Evolutionary conservation across 2,329 filamentous ascomycete species (phyloP).

Genomic region (Xylaria sp.): DNA sequence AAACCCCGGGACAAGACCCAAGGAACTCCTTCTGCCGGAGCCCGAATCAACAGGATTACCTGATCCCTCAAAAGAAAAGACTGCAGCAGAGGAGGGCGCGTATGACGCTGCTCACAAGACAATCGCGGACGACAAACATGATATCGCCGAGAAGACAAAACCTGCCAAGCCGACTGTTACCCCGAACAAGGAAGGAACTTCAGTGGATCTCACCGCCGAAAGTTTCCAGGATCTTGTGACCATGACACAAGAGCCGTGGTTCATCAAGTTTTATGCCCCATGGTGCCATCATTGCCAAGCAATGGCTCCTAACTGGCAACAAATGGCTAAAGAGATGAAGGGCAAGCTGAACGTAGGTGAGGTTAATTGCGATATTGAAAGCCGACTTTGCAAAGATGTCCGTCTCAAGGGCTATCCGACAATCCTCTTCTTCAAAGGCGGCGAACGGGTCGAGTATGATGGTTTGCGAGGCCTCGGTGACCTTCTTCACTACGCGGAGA

Average conservation of each 20-base stretch:
- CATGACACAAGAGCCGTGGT: slow-evolving; percentile 91
- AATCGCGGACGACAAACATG: slow-evolving; percentile 36
- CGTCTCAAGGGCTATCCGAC: slow-evolving; percentile 84
- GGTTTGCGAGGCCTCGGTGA: slow-evolving; percentile 93
- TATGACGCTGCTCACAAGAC: slow-evolving; percentile 36
- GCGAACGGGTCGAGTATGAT: slow-evolving; percentile 91
- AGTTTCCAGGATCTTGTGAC: slow-evolving; percentile 88
- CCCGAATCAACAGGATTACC: slow-evolving; percentile 68
- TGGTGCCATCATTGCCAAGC: slow-evolving; percentile 98
- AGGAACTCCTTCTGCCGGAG: slow-evolving; percentile 73
- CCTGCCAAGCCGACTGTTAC: slow-evolving; percentile 64
- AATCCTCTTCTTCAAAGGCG: slow-evolving; percentile 90
- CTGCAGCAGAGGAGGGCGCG: slow-evolving; percentile 37
- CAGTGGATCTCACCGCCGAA: slow-evolving; percentile 80
- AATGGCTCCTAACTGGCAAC: slow-evolving; percentile 88
- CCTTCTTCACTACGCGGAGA: slow-evolving; percentile 85
- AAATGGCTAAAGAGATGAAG: slow-evolving; percentile 91
- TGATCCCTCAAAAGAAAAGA: slow-evolving; percentile 44
- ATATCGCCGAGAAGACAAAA: slow-evolving; percentile 47
- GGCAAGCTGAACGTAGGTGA: slow-evolving; percentile 91
- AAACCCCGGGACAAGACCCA: slow-evolving; percentile 82
- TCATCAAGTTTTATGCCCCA: slow-evolving; percentile 98
- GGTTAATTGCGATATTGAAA: slow-evolving; percentile 91
- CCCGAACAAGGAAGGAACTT: slow-evolving; percentile 80
- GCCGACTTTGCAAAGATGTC: slow-evolving; percentile 91